Percentiles rank a stretch among this genome's conserved stretches.
Evolutionary conservation across 441 rosid genomes (phyloP).

Genomic region (Bruguiera hainesii): DNA sequence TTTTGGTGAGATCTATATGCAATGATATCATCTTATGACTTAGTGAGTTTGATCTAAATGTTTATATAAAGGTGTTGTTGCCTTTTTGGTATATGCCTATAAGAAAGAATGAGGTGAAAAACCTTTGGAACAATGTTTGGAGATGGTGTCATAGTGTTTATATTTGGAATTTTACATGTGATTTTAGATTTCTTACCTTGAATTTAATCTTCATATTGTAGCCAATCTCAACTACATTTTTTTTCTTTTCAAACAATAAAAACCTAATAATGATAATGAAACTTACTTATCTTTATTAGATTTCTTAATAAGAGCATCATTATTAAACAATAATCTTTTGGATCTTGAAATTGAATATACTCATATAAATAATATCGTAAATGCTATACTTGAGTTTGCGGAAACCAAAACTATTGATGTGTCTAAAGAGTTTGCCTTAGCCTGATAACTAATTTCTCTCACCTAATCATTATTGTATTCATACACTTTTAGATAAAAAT

Average conservation of each 20-base stretch:
- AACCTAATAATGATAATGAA: too few species aligned
- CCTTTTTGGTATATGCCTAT: slow-evolving; percentile 80
- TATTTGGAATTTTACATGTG: slow-evolving; percentile 19
- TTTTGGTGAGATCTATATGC: slow-evolving; percentile 40
- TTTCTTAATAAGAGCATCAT: too few species aligned
- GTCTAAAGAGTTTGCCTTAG: too few species aligned
- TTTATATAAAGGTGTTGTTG: slow-evolving; percentile 87
- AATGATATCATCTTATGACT: slow-evolving; percentile 95
- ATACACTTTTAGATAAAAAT: too few species aligned
- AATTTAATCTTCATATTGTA: neutral
- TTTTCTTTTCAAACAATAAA: neutral
- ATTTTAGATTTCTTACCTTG: neutral
- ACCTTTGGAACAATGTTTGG: slow-evolving; percentile 96
- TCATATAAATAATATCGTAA: too few species aligned
- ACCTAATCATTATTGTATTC: too few species aligned
- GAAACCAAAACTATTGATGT: too few species aligned
- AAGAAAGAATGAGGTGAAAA: slow-evolving; percentile 84
- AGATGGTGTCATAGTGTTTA: slow-evolving; percentile 79
- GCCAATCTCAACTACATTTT: neutral
- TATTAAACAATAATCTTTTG: too few species aligned
- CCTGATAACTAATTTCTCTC: too few species aligned
- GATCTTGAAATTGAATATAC: too few species aligned
- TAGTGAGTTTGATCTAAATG: slow-evolving; percentile 78
- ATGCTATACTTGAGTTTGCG: too few species aligned
- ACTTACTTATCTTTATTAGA: too few species aligned